Base-by-base conservation (phyloP, 306 rosid species). In the Rosa lucieae region DNA sequence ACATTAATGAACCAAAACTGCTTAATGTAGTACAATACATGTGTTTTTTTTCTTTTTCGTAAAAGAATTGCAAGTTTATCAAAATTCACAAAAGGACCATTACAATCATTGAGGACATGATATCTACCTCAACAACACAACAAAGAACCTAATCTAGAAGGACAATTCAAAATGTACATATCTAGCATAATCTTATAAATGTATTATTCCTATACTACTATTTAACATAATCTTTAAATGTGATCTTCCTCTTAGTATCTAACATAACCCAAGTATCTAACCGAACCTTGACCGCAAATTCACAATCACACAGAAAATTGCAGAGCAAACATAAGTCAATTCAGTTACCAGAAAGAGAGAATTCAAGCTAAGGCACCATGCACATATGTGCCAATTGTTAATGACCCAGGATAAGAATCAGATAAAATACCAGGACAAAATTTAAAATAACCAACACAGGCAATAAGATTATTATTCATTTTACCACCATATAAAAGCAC, bases 401-500 rank as follows among this genome's bases (percentile, higher is more conserved):
- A 63, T 72, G 53, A 40, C 23, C 66, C 56, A 49, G 20, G 39
- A 32, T 23, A 51, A 69, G 42, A 56, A 15, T 8, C 59, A 14
- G 21, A 18, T 1, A 29, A 1, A 44, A 66, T 40, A 65, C 35
- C 14, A 62, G 32, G 8, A 59, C 26, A 63, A 79, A 40, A 39
- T 10, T 56, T 35, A 37, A 14, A 6, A 44, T 72, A 56, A 65
- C 52, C 65, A 63, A 48, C 70, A 56, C 20, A 2, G 46, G 46
- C 21, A 7, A 53, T 15, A 8, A 55, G 48, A 76, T 55, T 21
- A 55, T 29, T 39, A 29, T 14, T 48, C 48, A 48, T 29, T 48
- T 48, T 8, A 52, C 51, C 42, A 35, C 13, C 20, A 40, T 20
- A 83, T 77, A 15, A 58, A 79, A 75, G 75, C 67, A 40, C 68